These are phyloP conservation scores for Rosellinia necatrix DNA, from an alignment of 2,329 filamentous ascomycete species.

Conservation along the genomic window DNA sequence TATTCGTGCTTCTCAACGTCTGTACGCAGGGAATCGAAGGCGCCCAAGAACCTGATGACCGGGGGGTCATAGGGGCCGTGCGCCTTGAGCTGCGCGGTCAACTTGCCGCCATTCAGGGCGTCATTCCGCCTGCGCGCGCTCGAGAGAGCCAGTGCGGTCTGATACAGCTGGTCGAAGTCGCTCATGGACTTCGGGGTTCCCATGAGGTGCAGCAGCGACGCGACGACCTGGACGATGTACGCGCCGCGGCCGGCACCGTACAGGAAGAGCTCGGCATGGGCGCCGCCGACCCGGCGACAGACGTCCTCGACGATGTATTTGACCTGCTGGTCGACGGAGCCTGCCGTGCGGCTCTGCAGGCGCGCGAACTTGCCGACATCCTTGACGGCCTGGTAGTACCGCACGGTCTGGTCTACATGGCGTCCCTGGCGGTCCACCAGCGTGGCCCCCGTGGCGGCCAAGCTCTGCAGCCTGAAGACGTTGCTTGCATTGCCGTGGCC, in stretches of 20 bases:
- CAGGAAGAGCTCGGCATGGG: slow-evolving; percentile 10
- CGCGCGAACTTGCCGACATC: slow-evolving; percentile 2
- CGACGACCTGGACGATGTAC: slow-evolving; percentile 14
- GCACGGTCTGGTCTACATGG: slow-evolving; percentile 8
- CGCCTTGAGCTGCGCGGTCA: slow-evolving; percentile 5
- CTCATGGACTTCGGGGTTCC: slow-evolving; percentile 13
- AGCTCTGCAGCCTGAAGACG: slow-evolving; percentile 9
- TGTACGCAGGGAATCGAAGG: slow-evolving; percentile 6
- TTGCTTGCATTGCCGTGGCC: slow-evolving; percentile 19
- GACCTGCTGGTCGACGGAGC: slow-evolving; percentile 15
- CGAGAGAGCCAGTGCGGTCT: slow-evolving; percentile 7
- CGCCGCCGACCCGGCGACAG: neutral
- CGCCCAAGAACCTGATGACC: slow-evolving; percentile 10
- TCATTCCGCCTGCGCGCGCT: slow-evolving; percentile 6
- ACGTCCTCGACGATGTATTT: slow-evolving; percentile 19
- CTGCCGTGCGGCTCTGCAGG: neutral
- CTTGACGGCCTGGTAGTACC: slow-evolving; percentile 12
- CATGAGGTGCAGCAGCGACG: slow-evolving; percentile 14
- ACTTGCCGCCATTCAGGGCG: slow-evolving; percentile 4
- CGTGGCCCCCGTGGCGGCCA: slow-evolving; percentile 8
- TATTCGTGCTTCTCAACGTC: slow-evolving; percentile 21
- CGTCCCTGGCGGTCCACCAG: neutral
- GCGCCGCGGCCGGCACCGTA: slow-evolving; percentile 18
- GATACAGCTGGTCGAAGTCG: slow-evolving; percentile 18
- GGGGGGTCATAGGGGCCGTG: slow-evolving; percentile 9